Evolutionary conservation across 2,329 filamentous ascomycete species (phyloP).

Genomic region (Mycosphaerella sp.): DNA sequence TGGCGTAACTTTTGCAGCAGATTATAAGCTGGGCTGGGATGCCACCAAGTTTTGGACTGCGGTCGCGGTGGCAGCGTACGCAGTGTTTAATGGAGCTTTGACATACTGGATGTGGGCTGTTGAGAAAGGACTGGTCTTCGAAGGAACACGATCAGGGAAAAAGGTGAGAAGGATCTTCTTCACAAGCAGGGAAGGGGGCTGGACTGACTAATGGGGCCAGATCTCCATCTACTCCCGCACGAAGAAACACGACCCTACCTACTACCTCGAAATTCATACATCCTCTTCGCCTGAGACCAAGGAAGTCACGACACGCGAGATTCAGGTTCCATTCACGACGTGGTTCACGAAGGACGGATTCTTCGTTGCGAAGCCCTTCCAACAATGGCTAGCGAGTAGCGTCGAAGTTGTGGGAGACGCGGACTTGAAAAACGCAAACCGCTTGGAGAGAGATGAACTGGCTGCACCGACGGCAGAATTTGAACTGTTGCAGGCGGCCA

Average conservation of each 20-base stretch:
- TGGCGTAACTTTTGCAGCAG: slow-evolving; percentile 78
- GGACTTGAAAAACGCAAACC: slow-evolving; percentile 52
- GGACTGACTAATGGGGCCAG: slow-evolving; percentile 41
- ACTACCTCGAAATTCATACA: slow-evolving; percentile 61
- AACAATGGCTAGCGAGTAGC: slow-evolving; percentile 65
- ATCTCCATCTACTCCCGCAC: slow-evolving; percentile 65
- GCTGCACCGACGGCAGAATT: slow-evolving; percentile 21
- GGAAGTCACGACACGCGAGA: slow-evolving; percentile 37
- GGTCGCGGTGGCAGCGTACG: slow-evolving; percentile 71
- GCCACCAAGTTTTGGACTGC: slow-evolving; percentile 74
- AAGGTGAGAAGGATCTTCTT: slow-evolving; percentile 45
- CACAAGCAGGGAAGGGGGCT: slow-evolving; percentile 56
- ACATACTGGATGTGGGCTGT: slow-evolving; percentile 80
- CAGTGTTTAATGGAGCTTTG: slow-evolving; percentile 67
- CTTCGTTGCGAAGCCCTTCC: slow-evolving; percentile 70
- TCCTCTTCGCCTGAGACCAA: slow-evolving; percentile 16
- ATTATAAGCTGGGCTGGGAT: slow-evolving; percentile 89
- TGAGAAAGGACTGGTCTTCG: slow-evolving; percentile 76
- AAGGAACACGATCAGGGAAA: slow-evolving; percentile 62
- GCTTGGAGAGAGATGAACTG: slow-evolving; percentile 32
- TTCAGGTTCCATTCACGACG: slow-evolving; percentile 60
- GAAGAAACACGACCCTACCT: slow-evolving; percentile 74
- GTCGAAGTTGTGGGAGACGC: slow-evolving; percentile 59
- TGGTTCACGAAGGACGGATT: slow-evolving; percentile 70
- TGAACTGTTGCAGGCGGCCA: slow-evolving; percentile 2